These are phyloP conservation scores for Hirschfeldia incana DNA, from an alignment of 345 rosid species.

Conservation along the genomic window DNA sequence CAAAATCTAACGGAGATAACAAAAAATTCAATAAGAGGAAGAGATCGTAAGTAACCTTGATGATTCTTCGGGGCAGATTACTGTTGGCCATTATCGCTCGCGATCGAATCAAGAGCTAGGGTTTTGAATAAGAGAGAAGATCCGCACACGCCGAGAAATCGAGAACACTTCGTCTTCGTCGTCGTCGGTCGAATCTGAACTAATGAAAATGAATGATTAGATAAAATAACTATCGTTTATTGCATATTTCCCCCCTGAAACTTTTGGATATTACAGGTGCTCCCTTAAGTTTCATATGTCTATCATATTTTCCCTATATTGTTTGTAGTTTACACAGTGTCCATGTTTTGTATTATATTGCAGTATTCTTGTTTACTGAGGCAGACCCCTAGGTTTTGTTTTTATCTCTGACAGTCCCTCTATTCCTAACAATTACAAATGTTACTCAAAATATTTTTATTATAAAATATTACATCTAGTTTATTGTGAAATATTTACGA, in stretches of 20 bases:
- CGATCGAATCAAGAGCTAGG: conserved; percentile 29
- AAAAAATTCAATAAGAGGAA: not conserved
- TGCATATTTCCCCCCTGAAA: not conserved
- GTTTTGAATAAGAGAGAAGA: conserved; percentile 11
- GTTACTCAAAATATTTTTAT: no score
- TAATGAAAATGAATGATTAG: not conserved
- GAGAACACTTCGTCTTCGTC: not conserved
- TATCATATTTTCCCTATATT: not conserved
- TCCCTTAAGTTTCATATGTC: not conserved
- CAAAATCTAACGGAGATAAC: not conserved
- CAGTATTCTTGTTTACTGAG: not conserved
- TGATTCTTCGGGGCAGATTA: conserved; percentile 95
- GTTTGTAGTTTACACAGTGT: not conserved
- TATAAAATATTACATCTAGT: no score
- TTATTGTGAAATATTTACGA: no score
- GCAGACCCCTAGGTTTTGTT: not conserved
- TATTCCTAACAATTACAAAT: not conserved
- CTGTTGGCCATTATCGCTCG: conserved; percentile 71
- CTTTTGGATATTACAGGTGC: not conserved
- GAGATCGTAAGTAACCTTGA: conserved; percentile 64
- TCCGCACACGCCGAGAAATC: conserved; percentile 7
- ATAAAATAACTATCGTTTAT: not conserved
- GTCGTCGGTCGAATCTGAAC: conserved; percentile 5
- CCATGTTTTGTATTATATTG: not conserved
- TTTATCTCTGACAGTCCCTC: not conserved